Conservation (phyloP, 495 filamentous ascomycete genomes). For the Friedmanniomyces simplex region DNA sequence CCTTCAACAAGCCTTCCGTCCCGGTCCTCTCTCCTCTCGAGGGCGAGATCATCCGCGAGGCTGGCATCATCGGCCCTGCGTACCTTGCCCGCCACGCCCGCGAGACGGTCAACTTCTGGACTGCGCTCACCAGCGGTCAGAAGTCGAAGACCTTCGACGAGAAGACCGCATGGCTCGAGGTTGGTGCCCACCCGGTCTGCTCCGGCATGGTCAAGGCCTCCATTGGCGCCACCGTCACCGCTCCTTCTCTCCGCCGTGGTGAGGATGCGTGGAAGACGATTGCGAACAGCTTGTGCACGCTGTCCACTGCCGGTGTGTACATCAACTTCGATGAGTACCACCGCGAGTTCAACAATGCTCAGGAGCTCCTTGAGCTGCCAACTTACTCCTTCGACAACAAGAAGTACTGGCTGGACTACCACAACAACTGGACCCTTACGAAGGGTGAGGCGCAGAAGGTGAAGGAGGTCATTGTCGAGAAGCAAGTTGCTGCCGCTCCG, state of each 20-base stretch:
- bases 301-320: conserved; percentile 33
- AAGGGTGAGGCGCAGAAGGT: conserved; percentile 35
- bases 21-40: conserved; percentile 35
- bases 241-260: conserved; percentile 35
- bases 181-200: conserved; percentile 36
- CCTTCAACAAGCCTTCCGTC: conserved; percentile 34
- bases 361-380: conserved; percentile 35
- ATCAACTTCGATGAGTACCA: conserved; percentile 42
- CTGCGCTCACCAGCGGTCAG: conserved; percentile 29
- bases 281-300: conserved; percentile 31
- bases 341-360: conserved; percentile 34
- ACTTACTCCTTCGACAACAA: conserved; percentile 42
- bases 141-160: conserved; percentile 34
- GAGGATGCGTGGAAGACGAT: conserved; percentile 41
- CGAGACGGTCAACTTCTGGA: conserved; percentile 38
- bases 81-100: conserved; percentile 36
- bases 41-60: conserved; percentile 34
- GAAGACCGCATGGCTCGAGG: conserved; percentile 37
- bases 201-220: conserved; percentile 36
- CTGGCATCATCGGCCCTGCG: conserved; percentile 33
- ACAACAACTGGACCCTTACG: conserved; percentile 41
- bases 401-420: conserved; percentile 43
- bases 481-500: conserved; percentile 18
- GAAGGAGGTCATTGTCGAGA: conserved; percentile 21
- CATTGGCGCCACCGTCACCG: conserved; percentile 31